phyloP scores from a whole-genome alignment of 148 eudicot species.

The Rhododendron mucronatum region DNA sequence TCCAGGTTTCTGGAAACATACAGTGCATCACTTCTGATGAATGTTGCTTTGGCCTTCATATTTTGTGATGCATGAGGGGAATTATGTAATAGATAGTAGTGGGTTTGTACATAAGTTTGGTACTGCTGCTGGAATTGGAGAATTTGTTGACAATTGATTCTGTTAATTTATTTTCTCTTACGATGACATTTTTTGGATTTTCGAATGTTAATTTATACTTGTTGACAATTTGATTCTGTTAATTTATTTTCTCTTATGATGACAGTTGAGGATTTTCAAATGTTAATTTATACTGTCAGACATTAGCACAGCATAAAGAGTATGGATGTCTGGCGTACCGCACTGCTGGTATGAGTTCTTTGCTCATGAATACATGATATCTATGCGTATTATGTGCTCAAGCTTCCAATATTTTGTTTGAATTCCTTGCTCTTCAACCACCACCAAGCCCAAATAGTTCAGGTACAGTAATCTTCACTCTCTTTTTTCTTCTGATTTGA shows the following conservation, averaged over 20 bases:
- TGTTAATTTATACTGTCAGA: neutral
- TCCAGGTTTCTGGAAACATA: conserved; percentile 10
- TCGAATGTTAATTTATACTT: neutral
- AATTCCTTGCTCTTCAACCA: neutral
- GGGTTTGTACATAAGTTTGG: neutral
- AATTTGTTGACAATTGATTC: neutral
- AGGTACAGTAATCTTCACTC: conserved; percentile 28
- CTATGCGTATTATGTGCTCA: neutral
- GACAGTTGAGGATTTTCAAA: neutral
- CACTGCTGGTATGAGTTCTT: neutral
- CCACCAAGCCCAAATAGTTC: neutral
- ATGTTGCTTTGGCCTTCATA: conserved; percentile 11
- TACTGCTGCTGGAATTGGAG: neutral
- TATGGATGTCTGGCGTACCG: neutral
- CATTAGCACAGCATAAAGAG: neutral
- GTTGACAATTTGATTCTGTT: neutral
- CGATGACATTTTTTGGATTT: neutral
- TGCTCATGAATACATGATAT: neutral
- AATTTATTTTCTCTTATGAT: neutral
- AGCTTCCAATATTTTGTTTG: neutral
- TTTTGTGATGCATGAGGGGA: neutral
- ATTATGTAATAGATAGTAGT: neutral
- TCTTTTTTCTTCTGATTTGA: no score
- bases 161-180: neutral
- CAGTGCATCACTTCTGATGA: conserved; percentile 11